Evolutionary conservation across 352 stramenopile genomes (phyloP), one percentile per base, ranked within the genome.

Genomic region (Phytophthora lateralis): DNA sequence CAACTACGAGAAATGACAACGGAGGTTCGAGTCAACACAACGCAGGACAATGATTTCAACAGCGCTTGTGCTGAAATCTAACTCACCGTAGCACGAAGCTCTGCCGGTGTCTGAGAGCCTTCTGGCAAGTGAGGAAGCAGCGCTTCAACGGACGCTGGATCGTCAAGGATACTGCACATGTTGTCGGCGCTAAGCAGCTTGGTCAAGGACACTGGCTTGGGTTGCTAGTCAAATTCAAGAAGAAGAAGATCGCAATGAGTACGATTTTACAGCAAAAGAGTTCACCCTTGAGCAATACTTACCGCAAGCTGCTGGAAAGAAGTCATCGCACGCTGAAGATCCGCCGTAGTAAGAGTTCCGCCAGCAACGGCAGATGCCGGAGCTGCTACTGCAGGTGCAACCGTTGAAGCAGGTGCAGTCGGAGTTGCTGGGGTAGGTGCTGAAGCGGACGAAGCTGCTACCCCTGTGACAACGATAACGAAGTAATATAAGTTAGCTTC

Each of bases 241-340:
- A 34, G 39, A 35, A 34, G 9, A 27, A n/a, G 6, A 50, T 43
- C 17, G 34, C 11, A 29, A 43, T 15, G 21, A 48, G 57, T 27
- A 61, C 14, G 17, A 21, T 1, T 24, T 17, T 14, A 38, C 39
- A 38, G 32, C 9, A 7, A 35, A 50, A 12, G n/a, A 49, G 17
- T 30, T 30, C 4, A 30, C 26, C 4, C 26, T 30, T 30, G 26
- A 30, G 4, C 26, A 21, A 24, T n/a, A 42, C 66, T 32, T 52
- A 92, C 82, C 30, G 80, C 48, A 18, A 91, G 66, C 24, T 78
- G 73, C 43, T 95, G 80, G 37, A 94, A 83, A 48, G 82, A 85
- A 26, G 85, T 78, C 80, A 97, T 96, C 4, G 90, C 90, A 17
- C 88, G 85, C 66, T 95, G 85, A 0, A 97, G 63, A 58, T 96